Evolutionary conservation across 2,329 filamentous ascomycete species (phyloP).

Genomic region (Apiospora malaysiana): DNA sequence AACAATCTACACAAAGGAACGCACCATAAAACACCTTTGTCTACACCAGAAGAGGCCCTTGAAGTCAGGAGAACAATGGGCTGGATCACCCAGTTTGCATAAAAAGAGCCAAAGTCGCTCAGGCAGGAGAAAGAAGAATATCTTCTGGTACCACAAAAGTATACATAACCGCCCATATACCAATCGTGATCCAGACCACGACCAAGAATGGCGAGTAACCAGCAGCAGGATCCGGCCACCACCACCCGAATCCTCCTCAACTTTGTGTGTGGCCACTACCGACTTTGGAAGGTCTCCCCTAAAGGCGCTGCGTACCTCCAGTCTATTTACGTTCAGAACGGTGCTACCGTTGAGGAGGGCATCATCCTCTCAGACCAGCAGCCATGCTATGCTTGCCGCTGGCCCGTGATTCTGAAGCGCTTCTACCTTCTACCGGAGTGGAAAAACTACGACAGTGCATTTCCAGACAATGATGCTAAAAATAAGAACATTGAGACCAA

Average conservation of each 20-base stretch:
- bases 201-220: not conserved
- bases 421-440: not conserved
- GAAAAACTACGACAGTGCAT: not conserved
- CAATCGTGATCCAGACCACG: too few species aligned
- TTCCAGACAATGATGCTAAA: not conserved
- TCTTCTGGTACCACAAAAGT: not conserved
- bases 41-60: not conserved
- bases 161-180: not conserved
- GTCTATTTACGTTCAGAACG: not conserved
- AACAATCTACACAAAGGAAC: not conserved
- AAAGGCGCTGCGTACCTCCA: not conserved
- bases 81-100: not conserved
- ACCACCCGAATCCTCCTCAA: not conserved
- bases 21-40: not conserved
- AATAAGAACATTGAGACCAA: not conserved
- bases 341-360: not conserved
- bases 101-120: not conserved
- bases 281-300: not conserved
- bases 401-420: not conserved
- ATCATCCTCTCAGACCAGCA: not conserved
- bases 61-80: not conserved
- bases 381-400: slow-evolving; percentile 2
- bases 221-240: not conserved
- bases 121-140: not conserved
- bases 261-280: not conserved